Evolutionary conservation across 75 land plant genomes (phyloP).

Genomic region (Cupressus sempervirens): DNA sequence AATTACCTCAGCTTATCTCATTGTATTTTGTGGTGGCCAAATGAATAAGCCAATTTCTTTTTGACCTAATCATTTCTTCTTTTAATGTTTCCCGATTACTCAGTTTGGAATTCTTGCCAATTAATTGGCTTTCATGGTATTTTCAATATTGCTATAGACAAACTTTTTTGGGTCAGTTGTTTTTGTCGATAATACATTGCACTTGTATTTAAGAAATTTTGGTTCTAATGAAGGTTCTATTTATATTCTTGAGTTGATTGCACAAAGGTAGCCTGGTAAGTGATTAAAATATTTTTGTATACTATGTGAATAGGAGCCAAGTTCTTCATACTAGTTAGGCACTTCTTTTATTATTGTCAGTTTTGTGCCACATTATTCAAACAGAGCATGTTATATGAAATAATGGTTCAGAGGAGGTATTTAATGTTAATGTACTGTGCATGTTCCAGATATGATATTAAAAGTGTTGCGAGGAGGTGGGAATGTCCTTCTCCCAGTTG

Average conservation of each 20-base stretch:
- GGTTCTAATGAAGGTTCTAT: neutral
- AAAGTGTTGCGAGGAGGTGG: conserved; percentile 70
- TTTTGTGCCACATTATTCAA: neutral
- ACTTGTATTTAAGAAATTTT: neutral
- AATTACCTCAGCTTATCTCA: too few species aligned
- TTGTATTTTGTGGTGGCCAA: neutral
- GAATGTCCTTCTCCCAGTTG: conserved; percentile 90
- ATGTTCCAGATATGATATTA: conserved; percentile 53
- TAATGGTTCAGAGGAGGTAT: neutral
- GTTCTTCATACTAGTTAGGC: neutral
- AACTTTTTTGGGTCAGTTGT: neutral
- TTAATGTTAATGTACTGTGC: neutral
- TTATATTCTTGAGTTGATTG: neutral
- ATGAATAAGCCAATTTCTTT: neutral
- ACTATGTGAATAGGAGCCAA: neutral
- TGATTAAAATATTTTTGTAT: neutral
- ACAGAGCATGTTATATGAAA: neutral
- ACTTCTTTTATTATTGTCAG: neutral
- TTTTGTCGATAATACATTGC: neutral
- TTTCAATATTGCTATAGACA: neutral
- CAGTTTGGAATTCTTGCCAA: neutral
- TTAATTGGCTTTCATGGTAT: neutral
- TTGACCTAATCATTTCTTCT: neutral
- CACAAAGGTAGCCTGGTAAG: neutral
- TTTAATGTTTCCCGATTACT: neutral